Conservation (phyloP, 495 filamentous ascomycete species). For the Lophiostoma macrostomum region DNA sequence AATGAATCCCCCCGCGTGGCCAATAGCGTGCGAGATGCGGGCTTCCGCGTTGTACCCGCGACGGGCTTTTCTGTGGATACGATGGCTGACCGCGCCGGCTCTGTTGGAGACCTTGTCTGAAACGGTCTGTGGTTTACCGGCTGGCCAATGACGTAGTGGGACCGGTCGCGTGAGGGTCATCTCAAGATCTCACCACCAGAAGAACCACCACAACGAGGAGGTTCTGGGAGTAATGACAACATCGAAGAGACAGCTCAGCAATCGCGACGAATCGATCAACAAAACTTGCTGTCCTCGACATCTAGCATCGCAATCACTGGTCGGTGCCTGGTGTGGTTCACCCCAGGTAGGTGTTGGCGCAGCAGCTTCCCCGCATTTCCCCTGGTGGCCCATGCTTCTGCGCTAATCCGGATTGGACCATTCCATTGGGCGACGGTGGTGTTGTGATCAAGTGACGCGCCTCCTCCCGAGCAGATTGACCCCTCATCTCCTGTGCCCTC, state of each 20-base stretch:
- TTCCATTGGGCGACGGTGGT: slow-evolving; percentile 27
- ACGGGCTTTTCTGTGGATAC: too few species aligned
- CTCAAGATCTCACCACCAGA: not conserved
- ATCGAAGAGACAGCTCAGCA: too few species aligned
- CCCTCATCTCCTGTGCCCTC: slow-evolving; percentile 25
- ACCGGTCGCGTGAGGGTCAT: slow-evolving; percentile 18
- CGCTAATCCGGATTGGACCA: slow-evolving; percentile 22
- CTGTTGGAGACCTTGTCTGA: not conserved
- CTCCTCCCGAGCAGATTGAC: slow-evolving; percentile 17
- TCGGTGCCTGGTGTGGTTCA: not conserved
- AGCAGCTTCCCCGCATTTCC: slow-evolving; percentile 24
- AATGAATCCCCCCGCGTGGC: too few species aligned
- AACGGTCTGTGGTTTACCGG: slow-evolving; percentile 5
- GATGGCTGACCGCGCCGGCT: too few species aligned
- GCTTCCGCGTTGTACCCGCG: too few species aligned
- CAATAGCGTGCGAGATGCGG: too few species aligned
- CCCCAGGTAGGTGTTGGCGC: too few species aligned
- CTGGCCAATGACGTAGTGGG: slow-evolving; percentile 20
- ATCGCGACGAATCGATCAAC: too few species aligned
- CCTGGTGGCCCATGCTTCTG: not conserved
- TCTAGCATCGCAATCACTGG: too few species aligned
- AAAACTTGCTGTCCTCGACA: too few species aligned
- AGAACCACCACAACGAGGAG: not conserved
- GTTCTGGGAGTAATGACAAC: too few species aligned
- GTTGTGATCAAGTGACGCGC: slow-evolving; percentile 31